These are phyloP conservation scores for Boletus semigastroideus DNA, from an alignment of 1,284 basidiomycete species.

Conservation along the genomic window DNA sequence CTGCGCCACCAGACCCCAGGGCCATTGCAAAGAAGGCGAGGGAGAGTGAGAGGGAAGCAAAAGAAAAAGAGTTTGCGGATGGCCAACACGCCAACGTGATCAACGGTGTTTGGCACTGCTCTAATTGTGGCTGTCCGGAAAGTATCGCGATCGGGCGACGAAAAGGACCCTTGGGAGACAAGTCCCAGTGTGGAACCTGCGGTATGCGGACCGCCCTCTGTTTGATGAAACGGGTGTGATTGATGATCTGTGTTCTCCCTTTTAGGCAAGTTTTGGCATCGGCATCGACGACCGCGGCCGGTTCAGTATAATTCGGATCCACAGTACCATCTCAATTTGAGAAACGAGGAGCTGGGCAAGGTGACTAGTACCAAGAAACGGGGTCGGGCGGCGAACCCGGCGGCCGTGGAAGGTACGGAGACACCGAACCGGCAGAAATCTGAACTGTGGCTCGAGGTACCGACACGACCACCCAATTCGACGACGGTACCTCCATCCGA, in stretches of 20 bases:
- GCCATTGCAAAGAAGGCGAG: conserved; percentile 59
- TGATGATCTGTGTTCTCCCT: background rate
- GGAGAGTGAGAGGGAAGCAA: conserved; percentile 75
- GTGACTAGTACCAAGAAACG: conserved; percentile 53
- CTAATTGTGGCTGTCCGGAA: conserved; percentile 88
- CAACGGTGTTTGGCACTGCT: conserved; percentile 89
- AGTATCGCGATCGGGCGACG: conserved; percentile 78
- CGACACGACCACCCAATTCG: conserved; percentile 37
- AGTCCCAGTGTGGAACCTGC: conserved; percentile 89
- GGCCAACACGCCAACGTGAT: conserved; percentile 81
- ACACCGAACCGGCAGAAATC: conserved; percentile 50
- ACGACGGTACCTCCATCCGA: conserved; percentile 37
- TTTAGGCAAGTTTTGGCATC: conserved; percentile 82
- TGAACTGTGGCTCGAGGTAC: conserved; percentile 42
- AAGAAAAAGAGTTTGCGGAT: conserved; percentile 77
- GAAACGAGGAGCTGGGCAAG: conserved; percentile 56
- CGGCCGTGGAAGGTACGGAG: conserved; percentile 51
- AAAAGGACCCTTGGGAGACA: conserved; percentile 88
- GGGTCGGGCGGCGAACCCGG: conserved; percentile 48
- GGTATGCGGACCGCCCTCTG: conserved; percentile 52
- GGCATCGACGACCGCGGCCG: conserved; percentile 74
- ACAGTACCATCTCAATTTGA: conserved; percentile 62
- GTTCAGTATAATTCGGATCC: conserved; percentile 75
- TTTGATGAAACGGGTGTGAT: background rate
- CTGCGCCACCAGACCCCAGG: conserved; percentile 45